A percentile compares a stretch with the other conserved stretches of the same genome.
Conservation (phyloP, 257 asterid genomes). For the Scutellaria minor region DNA sequence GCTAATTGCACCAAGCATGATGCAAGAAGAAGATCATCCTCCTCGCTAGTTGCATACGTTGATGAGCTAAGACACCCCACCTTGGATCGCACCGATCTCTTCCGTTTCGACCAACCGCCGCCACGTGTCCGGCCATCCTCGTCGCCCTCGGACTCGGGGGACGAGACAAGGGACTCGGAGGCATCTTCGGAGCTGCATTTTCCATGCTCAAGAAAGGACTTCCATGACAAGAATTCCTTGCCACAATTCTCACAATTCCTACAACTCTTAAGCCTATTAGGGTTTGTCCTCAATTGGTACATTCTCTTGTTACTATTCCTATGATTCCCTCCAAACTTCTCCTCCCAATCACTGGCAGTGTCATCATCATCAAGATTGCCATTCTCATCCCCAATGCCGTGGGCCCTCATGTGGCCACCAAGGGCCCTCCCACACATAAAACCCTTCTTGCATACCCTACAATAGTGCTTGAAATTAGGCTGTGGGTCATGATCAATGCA, state of each 20-base stretch:
- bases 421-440: slow-evolving; percentile 95
- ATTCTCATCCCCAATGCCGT: slow-evolving; percentile 76
- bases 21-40: slow-evolving; percentile 82
- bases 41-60: slow-evolving; percentile 50
- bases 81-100: slow-evolving; percentile 74
- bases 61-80: slow-evolving; percentile 50
- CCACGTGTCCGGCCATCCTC: slow-evolving; percentile 39
- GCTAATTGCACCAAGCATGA: slow-evolving; percentile 75
- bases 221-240: slow-evolving; percentile 87
- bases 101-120: slow-evolving; percentile 72
- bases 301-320: slow-evolving; percentile 55
- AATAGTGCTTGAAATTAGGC: slow-evolving; percentile 72
- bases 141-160: slow-evolving; percentile 57
- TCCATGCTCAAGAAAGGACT: slow-evolving; percentile 91
- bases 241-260: slow-evolving; percentile 87
- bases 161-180: slow-evolving; percentile 67
- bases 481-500: slow-evolving; percentile 54
- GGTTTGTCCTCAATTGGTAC: slow-evolving; percentile 85
- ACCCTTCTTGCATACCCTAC: slow-evolving; percentile 92
- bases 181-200: slow-evolving; percentile 79
- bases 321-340: slow-evolving; percentile 45
- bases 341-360: slow-evolving; percentile 73
- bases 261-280: slow-evolving; percentile 75
- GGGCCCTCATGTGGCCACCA: slow-evolving; percentile 98
- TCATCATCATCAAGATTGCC: slow-evolving; percentile 67